Percentiles rank a stretch among this genome's conserved stretches.
Evolutionary conservation across 768 basidiomycete genomes (phyloP).

Genomic region (Boletus rubescentipes): DNA sequence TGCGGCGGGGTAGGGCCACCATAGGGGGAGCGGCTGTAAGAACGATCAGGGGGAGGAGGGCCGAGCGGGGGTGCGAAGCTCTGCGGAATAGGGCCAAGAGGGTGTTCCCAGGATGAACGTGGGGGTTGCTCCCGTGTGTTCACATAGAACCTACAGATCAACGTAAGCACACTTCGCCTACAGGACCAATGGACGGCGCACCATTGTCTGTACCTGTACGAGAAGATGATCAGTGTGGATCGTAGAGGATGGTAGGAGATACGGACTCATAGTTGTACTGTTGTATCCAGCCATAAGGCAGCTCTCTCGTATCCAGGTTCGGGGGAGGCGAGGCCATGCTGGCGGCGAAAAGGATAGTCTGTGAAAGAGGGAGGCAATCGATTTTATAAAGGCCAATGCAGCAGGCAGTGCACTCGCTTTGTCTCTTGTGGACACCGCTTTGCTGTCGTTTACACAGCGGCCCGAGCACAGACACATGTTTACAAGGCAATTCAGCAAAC

Average conservation of each 20-base stretch:
- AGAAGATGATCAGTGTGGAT: slow-evolving; percentile 26
- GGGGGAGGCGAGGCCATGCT: slow-evolving; percentile 47
- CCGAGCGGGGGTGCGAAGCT: slow-evolving; percentile 38
- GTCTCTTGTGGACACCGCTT: slow-evolving; percentile 33
- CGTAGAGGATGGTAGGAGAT: slow-evolving; percentile 6
- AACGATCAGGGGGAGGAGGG: slow-evolving; percentile 46
- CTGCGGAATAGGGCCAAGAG: slow-evolving; percentile 45
- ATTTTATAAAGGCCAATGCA: slow-evolving; percentile 22
- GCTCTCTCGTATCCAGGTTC: slow-evolving; percentile 54
- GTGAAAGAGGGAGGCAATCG: slow-evolving; percentile 26
- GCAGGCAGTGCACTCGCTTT: slow-evolving; percentile 19
- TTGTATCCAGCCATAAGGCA: slow-evolving; percentile 67
- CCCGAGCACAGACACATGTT: slow-evolving; percentile 10
- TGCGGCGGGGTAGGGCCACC: slow-evolving; percentile 14
- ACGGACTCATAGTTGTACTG: slow-evolving; percentile 70
- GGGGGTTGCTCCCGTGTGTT: slow-evolving; percentile 63
- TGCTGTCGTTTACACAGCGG: slow-evolving; percentile 29
- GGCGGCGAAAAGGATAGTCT: slow-evolving; percentile 9
- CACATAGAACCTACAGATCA: slow-evolving; percentile 67
- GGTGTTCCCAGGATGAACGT: slow-evolving; percentile 68
- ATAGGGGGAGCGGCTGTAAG: slow-evolving; percentile 33
- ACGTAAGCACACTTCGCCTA: background rate
- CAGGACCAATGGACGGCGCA: slow-evolving; percentile 30
- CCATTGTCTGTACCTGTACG: slow-evolving; percentile 64
- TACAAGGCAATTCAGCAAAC: slow-evolving; percentile 4